Percentiles rank a stretch among this genome's conserved stretches.
phyloP scores from a whole-genome alignment of 495 filamentous ascomycete genomes.

The Lentithecium fluviatile region DNA sequence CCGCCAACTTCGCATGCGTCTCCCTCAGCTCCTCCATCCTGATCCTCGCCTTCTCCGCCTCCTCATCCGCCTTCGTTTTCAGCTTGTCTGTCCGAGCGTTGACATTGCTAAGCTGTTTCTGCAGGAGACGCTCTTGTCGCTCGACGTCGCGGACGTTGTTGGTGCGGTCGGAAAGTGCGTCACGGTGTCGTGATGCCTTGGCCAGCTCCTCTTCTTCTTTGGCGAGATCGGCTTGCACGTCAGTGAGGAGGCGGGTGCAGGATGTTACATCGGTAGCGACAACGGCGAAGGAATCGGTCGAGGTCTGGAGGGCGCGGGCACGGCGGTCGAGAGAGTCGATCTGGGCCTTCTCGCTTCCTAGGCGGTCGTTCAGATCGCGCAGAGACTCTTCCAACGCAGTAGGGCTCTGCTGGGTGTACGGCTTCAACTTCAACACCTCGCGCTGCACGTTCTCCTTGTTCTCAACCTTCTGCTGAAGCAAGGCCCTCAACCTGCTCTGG shows the following conservation, averaged over 20 bases:
- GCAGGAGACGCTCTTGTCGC: constrained; percentile 75
- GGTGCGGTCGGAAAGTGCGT: constrained; percentile 80
- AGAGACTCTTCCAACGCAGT: constrained; percentile 77
- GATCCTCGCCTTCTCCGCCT: constrained; percentile 72
- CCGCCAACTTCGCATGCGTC: constrained; percentile 75
- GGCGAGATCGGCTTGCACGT: constrained; percentile 74
- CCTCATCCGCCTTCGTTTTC: constrained; percentile 72
- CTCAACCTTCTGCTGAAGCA: constrained; percentile 79
- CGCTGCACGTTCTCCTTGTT: constrained; percentile 57
- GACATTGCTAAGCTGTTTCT: constrained; percentile 79
- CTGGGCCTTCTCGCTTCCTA: constrained; percentile 71
- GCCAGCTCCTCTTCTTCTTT: constrained; percentile 88
- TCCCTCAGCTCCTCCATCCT: constrained; percentile 86
- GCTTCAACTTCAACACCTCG: constrained; percentile 82
- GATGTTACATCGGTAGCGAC: constrained; percentile 79
- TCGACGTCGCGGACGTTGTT: constrained; percentile 90
- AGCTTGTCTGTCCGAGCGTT: constrained; percentile 80
- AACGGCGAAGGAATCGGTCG: constrained; percentile 80
- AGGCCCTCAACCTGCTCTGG: constrained; percentile 65
- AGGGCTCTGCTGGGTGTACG: constrained; percentile 87
- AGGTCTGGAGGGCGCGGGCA: constrained; percentile 85
- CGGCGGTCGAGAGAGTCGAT: constrained; percentile 86
- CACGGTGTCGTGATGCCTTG: constrained; percentile 74
- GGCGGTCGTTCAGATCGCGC: constrained; percentile 72
- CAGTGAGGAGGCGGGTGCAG: constrained; percentile 84